Conservation (phyloP, 805 yeast genomes). For the Naumovozyma baii region DNA sequence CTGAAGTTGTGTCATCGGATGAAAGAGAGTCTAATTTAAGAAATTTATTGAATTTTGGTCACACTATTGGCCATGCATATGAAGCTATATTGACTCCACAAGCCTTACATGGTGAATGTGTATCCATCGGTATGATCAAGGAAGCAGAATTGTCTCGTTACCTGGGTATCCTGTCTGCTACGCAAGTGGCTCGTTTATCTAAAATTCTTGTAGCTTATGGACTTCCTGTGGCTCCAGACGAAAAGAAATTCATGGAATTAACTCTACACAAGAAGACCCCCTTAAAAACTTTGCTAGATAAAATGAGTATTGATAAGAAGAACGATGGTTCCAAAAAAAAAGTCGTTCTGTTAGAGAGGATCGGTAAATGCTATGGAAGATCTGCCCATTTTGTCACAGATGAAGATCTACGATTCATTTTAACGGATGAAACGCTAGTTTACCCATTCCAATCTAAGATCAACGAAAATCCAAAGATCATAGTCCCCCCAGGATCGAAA, state of each 20-base stretch:
- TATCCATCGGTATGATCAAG: constrained; percentile 88
- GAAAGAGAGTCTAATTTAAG: constrained; percentile 93
- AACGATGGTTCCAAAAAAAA: constrained; percentile 88
- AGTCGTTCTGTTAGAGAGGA: constrained; percentile 70
- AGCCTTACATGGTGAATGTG: constrained; percentile 97
- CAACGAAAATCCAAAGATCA: constrained; percentile 22
- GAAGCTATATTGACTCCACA: constrained; percentile 97
- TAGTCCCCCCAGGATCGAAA: constrained; percentile 92
- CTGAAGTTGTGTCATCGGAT: constrained; percentile 85
- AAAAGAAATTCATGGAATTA: constrained; percentile 58
- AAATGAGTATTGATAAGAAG: constrained; percentile 94
- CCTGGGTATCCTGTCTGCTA: constrained; percentile 79
- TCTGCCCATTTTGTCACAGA: constrained; percentile 80
- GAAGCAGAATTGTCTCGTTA: constrained; percentile 95
- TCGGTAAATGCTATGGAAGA: constrained; percentile 83
- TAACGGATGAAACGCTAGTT: constrained; percentile 74
- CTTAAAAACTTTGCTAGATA: constrained; percentile 58
- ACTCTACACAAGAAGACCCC: constrained; percentile 65
- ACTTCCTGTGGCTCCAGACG: constrained; percentile 71
- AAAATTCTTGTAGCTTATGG: constrained; percentile 80
- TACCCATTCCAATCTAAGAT: constrained; percentile 38
- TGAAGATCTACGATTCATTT: constrained; percentile 66
- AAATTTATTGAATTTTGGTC: constrained; percentile 90
- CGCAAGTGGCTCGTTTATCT: constrained; percentile 82
- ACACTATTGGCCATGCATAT: constrained; percentile 94